phyloP scores from a whole-genome alignment of 176 grass and related monocot genomes.

The Cenchrus americanus region DNA sequence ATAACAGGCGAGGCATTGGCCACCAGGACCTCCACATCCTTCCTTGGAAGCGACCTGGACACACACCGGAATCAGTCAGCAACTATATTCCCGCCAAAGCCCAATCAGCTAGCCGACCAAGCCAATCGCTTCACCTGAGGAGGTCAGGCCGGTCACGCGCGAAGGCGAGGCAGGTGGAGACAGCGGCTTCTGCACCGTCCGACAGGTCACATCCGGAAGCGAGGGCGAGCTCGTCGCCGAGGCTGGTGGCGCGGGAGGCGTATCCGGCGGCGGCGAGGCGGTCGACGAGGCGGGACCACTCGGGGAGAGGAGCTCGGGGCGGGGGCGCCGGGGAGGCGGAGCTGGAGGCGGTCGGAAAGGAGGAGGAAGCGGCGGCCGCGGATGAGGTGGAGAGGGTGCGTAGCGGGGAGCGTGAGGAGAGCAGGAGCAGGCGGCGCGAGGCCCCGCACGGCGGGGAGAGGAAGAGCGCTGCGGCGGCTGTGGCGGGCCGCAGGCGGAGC shows the following conservation, averaged over 20 bases:
- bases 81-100: background rate
- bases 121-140: constrained; percentile 60
- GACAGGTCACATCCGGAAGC: constrained; percentile 38
- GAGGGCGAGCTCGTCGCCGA: constrained; percentile 33
- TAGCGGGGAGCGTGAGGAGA: constrained; percentile 4
- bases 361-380: constrained; percentile 1
- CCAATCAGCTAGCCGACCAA: background rate
- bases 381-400: constrained; percentile 34
- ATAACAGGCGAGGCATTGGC: constrained; percentile 59
- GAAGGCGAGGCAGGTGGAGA: constrained; percentile 67
- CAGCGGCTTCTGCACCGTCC: constrained; percentile 50
- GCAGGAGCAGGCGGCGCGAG: constrained; percentile 40
- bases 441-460: constrained; percentile 41
- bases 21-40: constrained; percentile 74
- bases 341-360: constrained; percentile 31
- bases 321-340: background rate
- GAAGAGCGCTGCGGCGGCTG: constrained; percentile 43
- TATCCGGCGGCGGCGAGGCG: constrained; percentile 58
- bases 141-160: constrained; percentile 69
- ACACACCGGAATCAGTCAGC: constrained; percentile 6
- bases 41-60: constrained; percentile 66
- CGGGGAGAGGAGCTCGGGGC: constrained; percentile 43
- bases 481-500: constrained; percentile 48
- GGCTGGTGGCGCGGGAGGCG: constrained; percentile 6
- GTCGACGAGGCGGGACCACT: constrained; percentile 76